Percentiles rank a stretch among this genome's conserved stretches.
Conservation (phyloP, 805 yeast species). For the Ascoidea tarda region DNA sequence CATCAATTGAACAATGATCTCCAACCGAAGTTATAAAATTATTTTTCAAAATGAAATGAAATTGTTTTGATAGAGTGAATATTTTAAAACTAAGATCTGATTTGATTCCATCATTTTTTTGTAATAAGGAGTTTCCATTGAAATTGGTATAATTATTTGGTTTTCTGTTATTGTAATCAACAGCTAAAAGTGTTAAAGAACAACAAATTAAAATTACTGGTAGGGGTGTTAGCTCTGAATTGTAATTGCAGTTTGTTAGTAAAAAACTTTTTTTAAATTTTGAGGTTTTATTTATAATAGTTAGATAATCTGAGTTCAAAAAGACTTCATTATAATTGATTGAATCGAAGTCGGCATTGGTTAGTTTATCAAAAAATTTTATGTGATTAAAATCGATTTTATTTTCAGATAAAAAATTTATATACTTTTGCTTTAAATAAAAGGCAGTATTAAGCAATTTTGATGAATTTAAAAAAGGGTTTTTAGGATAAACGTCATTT, state of each 20-base stretch:
- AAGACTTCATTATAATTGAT: too few relatives aligned
- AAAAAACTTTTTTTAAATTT: too few relatives aligned
- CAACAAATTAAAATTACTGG: not conserved
- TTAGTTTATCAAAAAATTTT: too few relatives aligned
- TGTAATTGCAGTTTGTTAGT: not conserved
- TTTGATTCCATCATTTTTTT: not conserved
- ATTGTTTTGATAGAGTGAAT: not conserved
- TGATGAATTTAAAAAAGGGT: constrained; percentile 6
- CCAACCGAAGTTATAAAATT: not conserved
- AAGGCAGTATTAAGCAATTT: constrained; percentile 3
- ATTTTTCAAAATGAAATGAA: not conserved
- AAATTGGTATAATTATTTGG: not conserved
- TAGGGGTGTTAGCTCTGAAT: not conserved
- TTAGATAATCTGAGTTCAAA: not conserved
- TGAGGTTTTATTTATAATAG: too few relatives aligned
- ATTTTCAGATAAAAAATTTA: not conserved
- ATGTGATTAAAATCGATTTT: not conserved
- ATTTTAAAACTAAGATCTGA: not conserved
- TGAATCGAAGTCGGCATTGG: not conserved
- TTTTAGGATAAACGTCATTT: constrained; percentile 8
- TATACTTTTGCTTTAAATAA: not conserved
- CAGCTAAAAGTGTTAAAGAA: not conserved
- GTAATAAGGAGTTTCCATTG: not conserved
- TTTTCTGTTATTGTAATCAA: not conserved
- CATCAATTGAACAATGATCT: not conserved